These are phyloP conservation scores for Barbarea vulgaris DNA, from an alignment of 345 rosid genomes.

Conservation along the genomic window DNA sequence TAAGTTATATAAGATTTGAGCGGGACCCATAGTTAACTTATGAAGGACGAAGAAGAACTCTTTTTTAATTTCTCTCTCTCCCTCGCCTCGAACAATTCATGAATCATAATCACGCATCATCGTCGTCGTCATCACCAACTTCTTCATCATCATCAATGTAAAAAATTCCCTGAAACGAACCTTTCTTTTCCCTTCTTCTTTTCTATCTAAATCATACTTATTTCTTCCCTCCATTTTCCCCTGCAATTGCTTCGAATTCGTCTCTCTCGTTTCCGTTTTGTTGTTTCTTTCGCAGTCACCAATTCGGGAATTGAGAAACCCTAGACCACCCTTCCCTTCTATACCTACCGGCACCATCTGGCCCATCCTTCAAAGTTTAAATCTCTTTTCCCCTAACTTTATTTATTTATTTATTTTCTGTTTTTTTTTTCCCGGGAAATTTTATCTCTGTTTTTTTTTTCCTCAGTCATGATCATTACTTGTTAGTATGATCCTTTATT, in stretches of 20 bases:
- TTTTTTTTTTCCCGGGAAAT: conserved; percentile 42
- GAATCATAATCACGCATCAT: conserved; percentile 34
- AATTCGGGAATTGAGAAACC: background rate
- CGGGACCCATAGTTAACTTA: conserved; percentile 35
- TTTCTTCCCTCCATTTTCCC: background rate
- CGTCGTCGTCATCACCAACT: conserved; percentile 41
- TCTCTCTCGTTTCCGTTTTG: conserved; percentile 4
- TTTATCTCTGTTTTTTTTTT: conserved; percentile 11
- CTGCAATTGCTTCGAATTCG: background rate
- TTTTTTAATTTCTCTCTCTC: background rate
- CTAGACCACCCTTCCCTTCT: conserved; percentile 9
- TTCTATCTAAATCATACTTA: background rate
- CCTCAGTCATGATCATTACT: conserved; percentile 34
- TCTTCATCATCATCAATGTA: conserved; percentile 31
- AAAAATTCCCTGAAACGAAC: background rate
- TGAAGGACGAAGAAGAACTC: background rate
- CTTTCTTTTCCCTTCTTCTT: background rate
- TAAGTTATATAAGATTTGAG: background rate
- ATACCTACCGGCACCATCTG: conserved; percentile 26
- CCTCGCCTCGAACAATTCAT: conserved; percentile 21
- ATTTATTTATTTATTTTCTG: conserved; percentile 10
- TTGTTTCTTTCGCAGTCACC: background rate
- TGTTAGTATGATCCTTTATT: conserved; percentile 42
- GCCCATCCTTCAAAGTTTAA: conserved; percentile 28
- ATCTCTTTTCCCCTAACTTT: conserved; percentile 27